Base-by-base conservation (phyloP, 2,329 filamentous ascomycete species). In the Penicillium sp. region DNA sequence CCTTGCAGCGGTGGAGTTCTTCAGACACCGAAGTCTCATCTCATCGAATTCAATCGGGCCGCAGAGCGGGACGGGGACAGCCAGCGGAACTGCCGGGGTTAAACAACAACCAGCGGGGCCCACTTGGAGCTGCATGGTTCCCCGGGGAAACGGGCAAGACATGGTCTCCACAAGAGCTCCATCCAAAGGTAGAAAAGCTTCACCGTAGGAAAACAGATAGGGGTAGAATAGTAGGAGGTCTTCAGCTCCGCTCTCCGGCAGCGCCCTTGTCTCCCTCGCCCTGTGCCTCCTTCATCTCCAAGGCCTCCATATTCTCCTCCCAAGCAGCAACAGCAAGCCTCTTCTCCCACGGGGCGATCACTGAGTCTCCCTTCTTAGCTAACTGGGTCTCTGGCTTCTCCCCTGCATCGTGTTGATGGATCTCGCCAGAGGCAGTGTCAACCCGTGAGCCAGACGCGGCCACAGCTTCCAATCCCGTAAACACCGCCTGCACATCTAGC, bases 401-500 rank as follows among this genome's bases (percentile, higher is more conserved):
- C 52, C 56, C 33, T 55, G 55, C 47, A 24, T 53, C 53, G 48
- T 52, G 52, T 9, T 44, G 47, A 9, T 48, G 41, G 3, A 21
- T 39, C 22, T 55, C 52, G 29, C 62, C 60, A 3, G 57, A 46
- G 3, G 55, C 63, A 14, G 66, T 26, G 6, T 62, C 69, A 26
- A 80, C 83, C 16, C 55, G 62, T 16, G 63, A 33, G 3, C 64
- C 67, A 10, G 46, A 19, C 13, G 39, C 27, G 21, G 66, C 24
- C 8, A 61, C 68, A 26, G 80, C 83, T 16, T 57, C 63, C 16
- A 66, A 33, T 2, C 66, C 69, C 19, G 81, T 83, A 72, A 93
- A 90, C 27, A 96, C 77, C 45, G 76, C 78, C 66, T 83, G 79
- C 14, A 87, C 82, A 41, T 79, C 79, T 51, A 95, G 73, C 49